Evolutionary conservation across 2,329 filamentous ascomycete genomes (phyloP).

Genomic region (Pseudopithomyces chartarum): DNA sequence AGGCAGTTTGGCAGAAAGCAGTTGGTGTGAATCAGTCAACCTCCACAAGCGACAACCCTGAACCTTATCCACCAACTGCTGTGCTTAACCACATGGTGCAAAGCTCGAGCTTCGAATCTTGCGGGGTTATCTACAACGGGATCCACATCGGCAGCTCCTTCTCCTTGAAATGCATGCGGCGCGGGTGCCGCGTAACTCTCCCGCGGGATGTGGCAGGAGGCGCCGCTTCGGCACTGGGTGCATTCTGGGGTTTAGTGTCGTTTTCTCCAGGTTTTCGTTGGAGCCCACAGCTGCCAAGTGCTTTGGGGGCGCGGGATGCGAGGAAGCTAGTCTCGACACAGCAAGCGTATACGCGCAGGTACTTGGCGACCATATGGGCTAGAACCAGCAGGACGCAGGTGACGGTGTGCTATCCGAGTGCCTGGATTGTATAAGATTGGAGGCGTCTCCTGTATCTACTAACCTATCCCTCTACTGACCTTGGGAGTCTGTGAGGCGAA

Average conservation of each 20-base stretch:
- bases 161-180: background rate
- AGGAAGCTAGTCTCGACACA: background rate
- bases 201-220: background rate
- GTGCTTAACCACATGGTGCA: too few species aligned
- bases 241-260: background rate
- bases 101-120: background rate
- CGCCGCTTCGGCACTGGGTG: background rate
- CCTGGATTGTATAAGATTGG: background rate
- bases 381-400: background rate
- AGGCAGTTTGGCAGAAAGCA: too few species aligned
- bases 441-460: background rate
- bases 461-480: too few species aligned
- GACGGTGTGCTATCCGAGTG: background rate
- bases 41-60: background rate
- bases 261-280: conserved; percentile 7
- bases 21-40: too few species aligned
- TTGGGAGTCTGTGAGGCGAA: too few species aligned
- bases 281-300: background rate
- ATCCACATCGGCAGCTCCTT: background rate
- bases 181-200: background rate
- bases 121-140: conserved; percentile 3
- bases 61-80: too few species aligned
- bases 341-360: background rate
- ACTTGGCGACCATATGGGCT: background rate
- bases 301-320: background rate